Base-by-base conservation (phyloP, 164 flowering plant species). In the Euptelea pleiosperma region DNA sequence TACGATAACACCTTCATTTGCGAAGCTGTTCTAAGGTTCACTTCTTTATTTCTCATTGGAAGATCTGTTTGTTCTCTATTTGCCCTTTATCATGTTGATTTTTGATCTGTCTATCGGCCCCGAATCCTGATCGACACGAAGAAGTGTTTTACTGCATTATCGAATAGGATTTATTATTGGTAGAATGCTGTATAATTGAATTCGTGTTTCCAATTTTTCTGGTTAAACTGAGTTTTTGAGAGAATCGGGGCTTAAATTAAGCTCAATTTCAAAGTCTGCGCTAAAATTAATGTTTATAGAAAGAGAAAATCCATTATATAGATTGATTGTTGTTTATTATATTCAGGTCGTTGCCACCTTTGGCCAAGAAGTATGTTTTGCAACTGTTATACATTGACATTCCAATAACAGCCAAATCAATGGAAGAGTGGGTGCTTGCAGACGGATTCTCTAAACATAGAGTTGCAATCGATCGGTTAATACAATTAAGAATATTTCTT, bases 21-120 rank as follows among this genome's bases (percentile, higher is more conserved):
- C 55, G 94, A 90, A 79, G 96, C 98, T 57, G 85, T 93, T 71
- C 83, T 93, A 68, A 87, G 98, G 98, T 92, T 16, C 29, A 15
- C 6, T 21, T 16, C 30, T 48, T n/a, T 47, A 11, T 30, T 30
- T 29, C 22, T 53, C 34, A 6, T 35, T 34, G 28, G 34, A 48
- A 36, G 0, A 9, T 52, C 3, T 3, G n/a, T 25, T 26, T 9
- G 19, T 5, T 15, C 8, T 11, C 8, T 6, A 8, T 24, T 39
- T 39, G n/a, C 21, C 14, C 16, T 8, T 8, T 29, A 15, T 10
- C 10, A 15, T 22, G 16, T 21, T 31, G 21, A n/a, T 33, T 43
- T 62, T 62, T 8, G 36, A 37, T 21, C 8, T 28, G 19, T 30
- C 28, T n/a, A n/a, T n/a, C n/a, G n/a, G n/a, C n/a, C n/a, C n/a